Percentiles rank a stretch among this genome's conserved stretches.
Evolutionary conservation across 305 asterid species (phyloP).

Genomic region (Fraxinus paxiana): DNA sequence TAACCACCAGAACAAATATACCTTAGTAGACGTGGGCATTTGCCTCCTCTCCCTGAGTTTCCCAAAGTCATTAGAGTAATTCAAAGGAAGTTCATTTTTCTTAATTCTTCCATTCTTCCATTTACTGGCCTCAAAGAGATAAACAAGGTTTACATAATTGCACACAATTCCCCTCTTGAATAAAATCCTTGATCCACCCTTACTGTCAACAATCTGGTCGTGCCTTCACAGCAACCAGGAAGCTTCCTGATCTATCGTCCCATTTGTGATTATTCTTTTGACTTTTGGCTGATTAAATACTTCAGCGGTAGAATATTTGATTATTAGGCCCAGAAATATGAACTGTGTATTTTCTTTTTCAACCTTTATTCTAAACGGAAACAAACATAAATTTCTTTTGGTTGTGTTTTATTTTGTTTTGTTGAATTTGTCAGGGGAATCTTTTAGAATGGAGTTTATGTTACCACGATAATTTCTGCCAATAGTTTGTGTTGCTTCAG

Average conservation of each 20-base stretch:
- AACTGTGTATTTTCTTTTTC: not conserved
- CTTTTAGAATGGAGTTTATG: not conserved
- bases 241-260: not conserved
- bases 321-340: not conserved
- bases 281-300: not conserved
- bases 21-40: not conserved
- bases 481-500: not conserved
- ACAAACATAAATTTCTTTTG: not conserved
- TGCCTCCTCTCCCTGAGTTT: not conserved
- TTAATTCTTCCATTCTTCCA: not conserved
- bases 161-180: not conserved
- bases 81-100: not conserved
- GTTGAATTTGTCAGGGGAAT: not conserved
- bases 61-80: not conserved
- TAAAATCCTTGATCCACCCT: not conserved
- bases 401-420: not conserved
- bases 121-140: not conserved
- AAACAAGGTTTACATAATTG: not conserved
- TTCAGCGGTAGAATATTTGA: not conserved
- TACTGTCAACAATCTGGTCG: not conserved
- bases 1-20: not conserved
- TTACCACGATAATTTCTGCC: not conserved
- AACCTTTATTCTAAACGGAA: not conserved
- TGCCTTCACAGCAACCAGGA: not conserved
- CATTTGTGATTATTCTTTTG: not conserved